These are phyloP conservation scores for Dictyostelium brefeldianum DNA, from an alignment of 78 protist genomes.

Conservation along the genomic window DNA sequence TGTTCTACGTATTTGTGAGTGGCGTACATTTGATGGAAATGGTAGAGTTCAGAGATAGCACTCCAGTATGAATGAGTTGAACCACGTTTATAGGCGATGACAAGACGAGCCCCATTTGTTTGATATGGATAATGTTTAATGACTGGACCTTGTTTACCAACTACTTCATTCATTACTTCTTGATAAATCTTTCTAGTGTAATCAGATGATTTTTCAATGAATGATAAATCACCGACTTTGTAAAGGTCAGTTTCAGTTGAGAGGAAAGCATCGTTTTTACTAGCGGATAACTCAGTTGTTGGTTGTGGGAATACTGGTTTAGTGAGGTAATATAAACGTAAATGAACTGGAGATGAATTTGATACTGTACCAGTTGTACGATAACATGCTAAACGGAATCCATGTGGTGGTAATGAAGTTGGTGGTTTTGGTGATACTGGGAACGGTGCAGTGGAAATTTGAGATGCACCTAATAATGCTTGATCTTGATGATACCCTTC, in stretches of 20 bases:
- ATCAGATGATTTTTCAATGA: conserved; percentile 57
- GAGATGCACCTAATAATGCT: not conserved
- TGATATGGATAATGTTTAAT: conserved; percentile 67
- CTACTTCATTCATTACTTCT: conserved; percentile 73
- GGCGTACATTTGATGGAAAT: conserved; percentile 74
- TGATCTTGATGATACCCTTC: conserved; percentile 58
- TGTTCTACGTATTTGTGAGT: conserved; percentile 78
- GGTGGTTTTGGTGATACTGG: conserved; percentile 47
- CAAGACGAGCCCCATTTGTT: conserved; percentile 63
- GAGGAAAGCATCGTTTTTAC: not conserved
- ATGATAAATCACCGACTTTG: conserved; percentile 57
- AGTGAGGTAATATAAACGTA: conserved; percentile 64
- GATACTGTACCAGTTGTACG: conserved; percentile 79
- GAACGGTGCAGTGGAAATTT: not conserved
- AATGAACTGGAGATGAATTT: conserved; percentile 30
- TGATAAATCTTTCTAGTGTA: conserved; percentile 53
- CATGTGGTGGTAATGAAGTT: conserved; percentile 32
- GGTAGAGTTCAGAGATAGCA: conserved; percentile 62
- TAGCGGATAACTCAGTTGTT: not conserved
- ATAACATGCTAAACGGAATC: conserved; percentile 76
- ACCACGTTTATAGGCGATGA: conserved; percentile 63
- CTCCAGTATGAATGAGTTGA: conserved; percentile 79
- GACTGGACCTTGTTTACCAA: conserved; percentile 60
- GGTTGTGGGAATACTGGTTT: conserved; percentile 47
- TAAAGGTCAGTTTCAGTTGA: conserved; percentile 44